A percentile compares a stretch with the other conserved stretches of the same genome.
Evolutionary conservation across 805 yeast species (phyloP).

Genomic region (Saturnispora gosingensis): DNA sequence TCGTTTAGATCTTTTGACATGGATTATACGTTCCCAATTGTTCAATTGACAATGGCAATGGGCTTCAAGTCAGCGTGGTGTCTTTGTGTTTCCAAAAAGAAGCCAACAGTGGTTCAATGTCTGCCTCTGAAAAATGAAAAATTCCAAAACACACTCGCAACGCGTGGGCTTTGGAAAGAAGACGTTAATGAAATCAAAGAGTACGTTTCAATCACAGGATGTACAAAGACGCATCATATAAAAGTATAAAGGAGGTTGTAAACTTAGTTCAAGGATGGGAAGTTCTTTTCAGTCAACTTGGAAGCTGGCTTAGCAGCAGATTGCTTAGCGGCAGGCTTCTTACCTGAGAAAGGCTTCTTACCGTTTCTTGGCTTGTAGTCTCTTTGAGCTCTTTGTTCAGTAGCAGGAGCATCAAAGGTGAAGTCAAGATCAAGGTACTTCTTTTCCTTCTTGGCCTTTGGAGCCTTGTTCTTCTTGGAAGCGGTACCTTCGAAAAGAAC

Average conservation of each 20-base stretch:
- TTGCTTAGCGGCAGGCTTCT: constrained; percentile 12
- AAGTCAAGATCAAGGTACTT: constrained; percentile 66
- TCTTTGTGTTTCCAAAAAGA: neutral
- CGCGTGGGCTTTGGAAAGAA: neutral
- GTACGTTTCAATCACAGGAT: constrained; percentile 1
- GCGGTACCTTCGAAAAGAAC: constrained; percentile 49
- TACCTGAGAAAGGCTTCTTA: constrained; percentile 14
- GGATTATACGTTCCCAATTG: neutral
- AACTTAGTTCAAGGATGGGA: constrained; percentile 51
- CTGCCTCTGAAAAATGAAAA: neutral
- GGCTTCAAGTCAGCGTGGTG: neutral
- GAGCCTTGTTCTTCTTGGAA: constrained; percentile 51
- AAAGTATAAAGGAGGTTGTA: neutral
- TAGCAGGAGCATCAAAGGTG: constrained; percentile 39
- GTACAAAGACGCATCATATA: constrained; percentile 2
- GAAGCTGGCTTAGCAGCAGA: constrained; percentile 21
- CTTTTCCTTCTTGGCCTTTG: constrained; percentile 79
- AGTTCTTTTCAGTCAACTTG: constrained; percentile 41
- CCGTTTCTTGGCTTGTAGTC: constrained; percentile 9
- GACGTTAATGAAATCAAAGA: neutral
- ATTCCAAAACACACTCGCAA: neutral
- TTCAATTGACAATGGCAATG: neutral
- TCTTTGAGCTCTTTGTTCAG: constrained; percentile 26
- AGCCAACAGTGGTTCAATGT: neutral
- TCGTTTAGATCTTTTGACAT: neutral